Percentiles rank a stretch among this genome's conserved stretches.
Conservation (phyloP, 2,329 filamentous ascomycete species). For the Bipolaris sorokiniana region DNA sequence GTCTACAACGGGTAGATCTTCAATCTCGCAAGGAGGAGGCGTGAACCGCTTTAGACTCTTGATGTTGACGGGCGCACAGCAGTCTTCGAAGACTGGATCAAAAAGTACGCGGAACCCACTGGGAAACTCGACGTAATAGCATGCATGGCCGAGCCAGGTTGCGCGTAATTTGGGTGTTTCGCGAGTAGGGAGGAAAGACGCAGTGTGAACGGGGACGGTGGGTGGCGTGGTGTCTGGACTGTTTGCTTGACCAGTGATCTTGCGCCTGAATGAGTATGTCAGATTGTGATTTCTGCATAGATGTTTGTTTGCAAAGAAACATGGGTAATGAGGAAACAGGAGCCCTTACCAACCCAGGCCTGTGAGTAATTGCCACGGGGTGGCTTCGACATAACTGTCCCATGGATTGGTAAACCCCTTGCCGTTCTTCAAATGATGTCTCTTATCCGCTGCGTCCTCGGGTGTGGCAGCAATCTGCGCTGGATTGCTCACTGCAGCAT, state of each 20-base stretch:
- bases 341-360: constrained; percentile 48
- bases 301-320: background rate
- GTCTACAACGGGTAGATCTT: constrained; percentile 78
- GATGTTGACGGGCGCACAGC: constrained; percentile 77
- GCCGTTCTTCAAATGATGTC: constrained; percentile 60
- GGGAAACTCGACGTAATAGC: constrained; percentile 90
- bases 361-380: constrained; percentile 40
- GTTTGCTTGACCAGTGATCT: constrained; percentile 58
- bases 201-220: constrained; percentile 70
- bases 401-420: constrained; percentile 65
- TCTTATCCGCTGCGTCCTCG: constrained; percentile 53
- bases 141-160: constrained; percentile 95
- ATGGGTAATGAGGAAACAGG: background rate
- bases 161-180: constrained; percentile 70
- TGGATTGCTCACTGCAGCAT: constrained; percentile 52
- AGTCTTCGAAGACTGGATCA: constrained; percentile 89
- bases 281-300: background rate
- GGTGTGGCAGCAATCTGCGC: constrained; percentile 50
- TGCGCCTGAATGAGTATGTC: constrained; percentile 46
- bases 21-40: constrained; percentile 73
- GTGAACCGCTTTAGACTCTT: constrained; percentile 80
- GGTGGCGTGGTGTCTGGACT: constrained; percentile 68
- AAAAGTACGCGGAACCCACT: constrained; percentile 86
- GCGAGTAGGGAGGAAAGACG: constrained; percentile 69
- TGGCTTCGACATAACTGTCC: constrained; percentile 57